Evolutionary conservation across 768 basidiomycete species (phyloP), one percentile per base, ranked within the genome.

Genomic region (Mrakia hoshinonis): DNA sequence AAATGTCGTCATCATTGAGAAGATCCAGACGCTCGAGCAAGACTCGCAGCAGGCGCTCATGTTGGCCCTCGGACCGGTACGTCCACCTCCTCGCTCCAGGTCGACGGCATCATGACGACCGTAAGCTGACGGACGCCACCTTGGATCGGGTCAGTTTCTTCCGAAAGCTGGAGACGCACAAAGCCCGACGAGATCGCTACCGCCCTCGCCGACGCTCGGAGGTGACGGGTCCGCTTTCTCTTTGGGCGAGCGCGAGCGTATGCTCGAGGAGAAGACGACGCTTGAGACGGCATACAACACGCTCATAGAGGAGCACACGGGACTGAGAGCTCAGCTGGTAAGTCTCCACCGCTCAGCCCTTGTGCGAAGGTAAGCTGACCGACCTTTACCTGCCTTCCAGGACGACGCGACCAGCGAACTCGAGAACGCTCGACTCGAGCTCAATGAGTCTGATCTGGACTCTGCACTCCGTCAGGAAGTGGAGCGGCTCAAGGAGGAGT

Each of bases 41-140:
- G 83, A 81, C 22, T 87, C 92, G 77, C 93, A 96, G 81, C 90
- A 92, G 78, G 83, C 86, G 76, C 81, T 96, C 67, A 97, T 96
- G 94, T 88, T 85, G 79, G 89, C 91, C 49, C 95, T 96, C 72
- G 93, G 96, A 79, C 89, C 91, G 83, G 92, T 91, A 71, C 67
- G 70, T 67, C 24, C 34, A 15, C 24, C 39, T 1, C 1, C 38
- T 61, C 26, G 22, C 38, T 5, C 36, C n/a, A 3, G 12, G 36
- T 54, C 36, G 20, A 11, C 36, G 20, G 34, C n/a, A 3, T 3
- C 3, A 4, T 20, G 22, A 18, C 46, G 2, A 4, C 20, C 9
- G 34, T 64, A 39, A 64, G 38, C 26, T 46, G 12, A n/a, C 39
- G n/a, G 4, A 26, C 67, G 7, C 38, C 39, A n/a, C n/a, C n/a